phyloP scores from a whole-genome alignment of 1,284 basidiomycete genomes.

The Ganoderma multipileum region DNA sequence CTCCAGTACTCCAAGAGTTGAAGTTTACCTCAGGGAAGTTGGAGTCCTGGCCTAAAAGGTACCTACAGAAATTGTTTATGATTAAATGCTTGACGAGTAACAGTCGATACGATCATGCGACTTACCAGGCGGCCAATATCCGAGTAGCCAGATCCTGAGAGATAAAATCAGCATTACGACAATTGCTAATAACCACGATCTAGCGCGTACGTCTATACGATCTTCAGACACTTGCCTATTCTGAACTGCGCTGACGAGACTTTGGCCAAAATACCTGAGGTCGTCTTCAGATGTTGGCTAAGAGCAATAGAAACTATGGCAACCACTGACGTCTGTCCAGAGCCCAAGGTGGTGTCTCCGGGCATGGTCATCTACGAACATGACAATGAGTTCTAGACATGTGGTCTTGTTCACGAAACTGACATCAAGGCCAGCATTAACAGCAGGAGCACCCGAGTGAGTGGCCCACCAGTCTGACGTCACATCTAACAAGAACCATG shows the following conservation, averaged over 20 bases:
- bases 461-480: constrained; percentile 55
- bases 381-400: not conserved
- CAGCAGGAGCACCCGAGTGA: constrained; percentile 43
- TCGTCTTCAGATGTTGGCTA: too few relatives aligned
- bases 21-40: constrained; percentile 57
- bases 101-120: not conserved
- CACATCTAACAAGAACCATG: constrained; percentile 29
- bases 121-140: constrained; percentile 62
- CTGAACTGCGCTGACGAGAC: constrained; percentile 31
- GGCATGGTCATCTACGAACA: constrained; percentile 62
- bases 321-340: constrained; percentile 16
- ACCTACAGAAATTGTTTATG: constrained; percentile 42
- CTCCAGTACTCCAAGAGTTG: constrained; percentile 40
- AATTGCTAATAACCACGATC: not conserved
- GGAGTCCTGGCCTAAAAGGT: constrained; percentile 65
- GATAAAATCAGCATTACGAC: not conserved
- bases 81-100: not conserved
- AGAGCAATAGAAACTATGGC: not conserved
- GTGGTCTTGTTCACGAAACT: constrained; percentile 12
- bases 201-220: constrained; percentile 25
- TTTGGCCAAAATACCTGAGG: constrained; percentile 31
- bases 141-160: constrained; percentile 65
- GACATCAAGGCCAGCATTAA: constrained; percentile 69
- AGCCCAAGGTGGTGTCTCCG: constrained; percentile 49
- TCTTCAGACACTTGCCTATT: constrained; percentile 25